Evolutionary conservation across 192 early-diverging fungal genomes (phyloP).

Genomic region (Powellomyces hirtus): DNA sequence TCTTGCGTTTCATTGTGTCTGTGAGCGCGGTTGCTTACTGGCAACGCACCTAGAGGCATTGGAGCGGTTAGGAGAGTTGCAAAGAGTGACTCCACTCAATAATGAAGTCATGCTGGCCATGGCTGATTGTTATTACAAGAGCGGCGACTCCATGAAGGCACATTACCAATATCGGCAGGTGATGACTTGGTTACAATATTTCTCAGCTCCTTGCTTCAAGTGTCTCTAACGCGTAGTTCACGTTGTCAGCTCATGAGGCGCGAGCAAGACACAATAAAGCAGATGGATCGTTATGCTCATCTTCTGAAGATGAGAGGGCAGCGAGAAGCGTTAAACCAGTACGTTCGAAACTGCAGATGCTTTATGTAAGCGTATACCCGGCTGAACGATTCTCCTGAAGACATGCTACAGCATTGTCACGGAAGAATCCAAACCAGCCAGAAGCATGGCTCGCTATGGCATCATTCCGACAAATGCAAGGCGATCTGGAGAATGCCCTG

Average conservation of each 20-base stretch:
- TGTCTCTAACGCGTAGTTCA: too few relatives aligned
- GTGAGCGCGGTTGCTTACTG: too few relatives aligned
- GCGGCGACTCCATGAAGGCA: background rate
- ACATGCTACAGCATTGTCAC: background rate
- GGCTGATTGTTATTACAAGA: conserved; percentile 7
- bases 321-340: background rate
- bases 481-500: background rate
- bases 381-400: too few relatives aligned
- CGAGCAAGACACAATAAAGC: background rate
- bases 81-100: background rate
- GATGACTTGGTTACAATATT: too few relatives aligned
- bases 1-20: background rate
- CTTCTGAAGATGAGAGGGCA: background rate
- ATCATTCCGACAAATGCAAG: background rate
- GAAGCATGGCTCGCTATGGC: conserved; percentile 7
- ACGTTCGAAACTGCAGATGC: too few relatives aligned
- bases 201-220: too few relatives aligned
- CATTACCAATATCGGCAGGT: background rate
- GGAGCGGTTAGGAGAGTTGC: background rate
- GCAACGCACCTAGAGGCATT: conserved; percentile 1
- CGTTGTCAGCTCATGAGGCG: conserved; percentile 2
- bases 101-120: conserved; percentile 5
- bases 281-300: conserved; percentile 10
- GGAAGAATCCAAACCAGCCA: background rate
- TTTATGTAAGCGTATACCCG: too few relatives aligned